These are phyloP conservation scores for Pichia sp. DNA, from an alignment of 1,139 yeast genomes.

Conservation along the genomic window DNA sequence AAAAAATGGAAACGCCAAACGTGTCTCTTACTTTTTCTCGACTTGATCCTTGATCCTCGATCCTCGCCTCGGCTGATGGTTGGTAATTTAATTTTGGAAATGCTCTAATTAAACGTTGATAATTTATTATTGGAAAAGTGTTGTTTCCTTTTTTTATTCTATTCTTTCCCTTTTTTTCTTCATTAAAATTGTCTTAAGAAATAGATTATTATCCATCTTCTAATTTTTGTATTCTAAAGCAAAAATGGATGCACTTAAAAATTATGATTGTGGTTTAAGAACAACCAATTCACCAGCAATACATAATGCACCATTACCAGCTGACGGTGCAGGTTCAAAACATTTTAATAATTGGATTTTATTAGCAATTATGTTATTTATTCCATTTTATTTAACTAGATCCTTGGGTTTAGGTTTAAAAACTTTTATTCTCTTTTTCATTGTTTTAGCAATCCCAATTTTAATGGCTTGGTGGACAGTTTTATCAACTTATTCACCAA, in stretches of 20 bases:
- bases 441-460: slow-evolving; percentile 59
- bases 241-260: slow-evolving; percentile 13
- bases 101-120: too few relatives aligned
- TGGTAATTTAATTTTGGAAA: too few relatives aligned
- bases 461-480: slow-evolving; percentile 80
- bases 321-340: slow-evolving; percentile 85
- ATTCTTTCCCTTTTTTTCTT: too few relatives aligned
- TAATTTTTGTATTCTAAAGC: neutral
- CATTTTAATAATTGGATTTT: slow-evolving; percentile 65
- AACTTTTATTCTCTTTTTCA: slow-evolving; percentile 53
- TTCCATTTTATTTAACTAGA: slow-evolving; percentile 61
- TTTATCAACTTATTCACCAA: slow-evolving; percentile 70
- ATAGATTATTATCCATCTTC: neutral
- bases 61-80: too few relatives aligned
- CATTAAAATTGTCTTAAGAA: too few relatives aligned
- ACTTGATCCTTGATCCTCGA: too few relatives aligned
- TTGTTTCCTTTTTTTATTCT: too few relatives aligned
- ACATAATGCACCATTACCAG: slow-evolving; percentile 82
- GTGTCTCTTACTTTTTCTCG: too few relatives aligned
- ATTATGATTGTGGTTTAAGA: slow-evolving; percentile 14
- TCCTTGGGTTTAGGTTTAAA: slow-evolving; percentile 72
- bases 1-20: too few relatives aligned
- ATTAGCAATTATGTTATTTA: slow-evolving; percentile 43
- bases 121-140: too few relatives aligned
- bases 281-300: slow-evolving; percentile 50